These are phyloP conservation scores for Aspergillus versicolor DNA, from an alignment of 2,329 filamentous ascomycete species.

Conservation along the genomic window DNA sequence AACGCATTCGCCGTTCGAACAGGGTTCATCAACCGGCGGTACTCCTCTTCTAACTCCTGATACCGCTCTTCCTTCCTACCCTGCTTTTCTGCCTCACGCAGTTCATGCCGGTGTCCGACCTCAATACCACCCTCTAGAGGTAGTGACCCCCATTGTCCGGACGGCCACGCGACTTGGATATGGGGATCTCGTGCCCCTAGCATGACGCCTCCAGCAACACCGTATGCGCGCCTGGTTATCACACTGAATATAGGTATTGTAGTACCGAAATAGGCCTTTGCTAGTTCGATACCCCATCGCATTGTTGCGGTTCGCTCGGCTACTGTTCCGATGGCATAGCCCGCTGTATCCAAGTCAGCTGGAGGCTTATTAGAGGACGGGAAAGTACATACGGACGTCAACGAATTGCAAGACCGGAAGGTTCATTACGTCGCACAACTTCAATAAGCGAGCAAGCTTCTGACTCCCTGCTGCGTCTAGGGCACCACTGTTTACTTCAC, in stretches of 20 bases:
- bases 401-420: constrained; percentile 64
- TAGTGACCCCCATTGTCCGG: constrained; percentile 61
- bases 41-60: constrained; percentile 59
- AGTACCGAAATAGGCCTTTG: constrained; percentile 61
- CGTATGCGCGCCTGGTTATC: constrained; percentile 61
- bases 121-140: constrained; percentile 66
- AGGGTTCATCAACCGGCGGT: constrained; percentile 63
- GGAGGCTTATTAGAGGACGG: neutral
- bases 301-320: constrained; percentile 64
- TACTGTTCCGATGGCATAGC: constrained; percentile 63
- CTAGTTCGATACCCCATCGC: constrained; percentile 63
- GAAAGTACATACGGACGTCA: constrained; percentile 51
- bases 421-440: constrained; percentile 66
- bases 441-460: constrained; percentile 60
- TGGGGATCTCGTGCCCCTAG: constrained; percentile 61
- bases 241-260: constrained; percentile 64
- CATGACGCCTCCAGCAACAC: constrained; percentile 66
- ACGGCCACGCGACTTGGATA: constrained; percentile 64
- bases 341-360: constrained; percentile 33
- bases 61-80: constrained; percentile 54
- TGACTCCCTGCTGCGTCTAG: constrained; percentile 61
- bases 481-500: constrained; percentile 61
- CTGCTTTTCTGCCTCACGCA: constrained; percentile 54
- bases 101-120: constrained; percentile 60
- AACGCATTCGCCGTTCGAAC: constrained; percentile 64